Evolutionary conservation across 2,329 filamentous ascomycete species (phyloP), one percentile per base, ranked within the genome.

Genomic region (Blastomyces silverae): DNA sequence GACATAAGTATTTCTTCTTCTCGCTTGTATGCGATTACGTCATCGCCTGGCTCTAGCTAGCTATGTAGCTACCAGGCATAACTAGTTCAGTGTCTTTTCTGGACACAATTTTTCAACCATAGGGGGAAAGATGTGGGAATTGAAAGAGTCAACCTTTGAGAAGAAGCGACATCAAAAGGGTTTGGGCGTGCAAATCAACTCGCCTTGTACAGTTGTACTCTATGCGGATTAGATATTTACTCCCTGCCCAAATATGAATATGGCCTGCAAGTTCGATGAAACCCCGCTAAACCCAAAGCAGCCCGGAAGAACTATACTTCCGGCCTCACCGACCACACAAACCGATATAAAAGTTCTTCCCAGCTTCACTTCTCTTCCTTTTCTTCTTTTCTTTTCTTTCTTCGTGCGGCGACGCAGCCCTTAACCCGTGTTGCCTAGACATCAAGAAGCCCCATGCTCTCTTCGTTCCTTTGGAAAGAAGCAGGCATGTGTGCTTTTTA

Each of bases 371-470:
- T 34, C 10, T 22, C 3, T 10, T 72, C 68, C 68, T 62, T 17
- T 20, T 28, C 65, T 70, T 77, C 80, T 79, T 79, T 73, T 77
- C 74, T 79, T 85, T 84, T 82, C 80, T 80, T 83, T 84, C 86
- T 83, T 90, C 82, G 88, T 92, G 89, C 89, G 89, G 89, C 88
- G 87, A 86, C 86, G 87, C 85, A 83, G 87, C 84, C 79, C 79
- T 76, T 79, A 83, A 81, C 85, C 88, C 88, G 86, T 90, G 88
- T 92, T 92, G 88, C 89, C 89, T 87, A 84, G 82, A 82, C 87
- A 79, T 79, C 59, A 50, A 61, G 34, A 50, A 50, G 59, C 25
- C 31, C 10, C 37, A 39, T 39, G 1, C 37, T 39, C 34, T 39
- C 8, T 39, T 39, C 42, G 3, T 39, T 28, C 20, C 13, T 48